These are phyloP conservation scores for Larix kaempferi DNA, from an alignment of 75 land plant species.

Conservation along the genomic window DNA sequence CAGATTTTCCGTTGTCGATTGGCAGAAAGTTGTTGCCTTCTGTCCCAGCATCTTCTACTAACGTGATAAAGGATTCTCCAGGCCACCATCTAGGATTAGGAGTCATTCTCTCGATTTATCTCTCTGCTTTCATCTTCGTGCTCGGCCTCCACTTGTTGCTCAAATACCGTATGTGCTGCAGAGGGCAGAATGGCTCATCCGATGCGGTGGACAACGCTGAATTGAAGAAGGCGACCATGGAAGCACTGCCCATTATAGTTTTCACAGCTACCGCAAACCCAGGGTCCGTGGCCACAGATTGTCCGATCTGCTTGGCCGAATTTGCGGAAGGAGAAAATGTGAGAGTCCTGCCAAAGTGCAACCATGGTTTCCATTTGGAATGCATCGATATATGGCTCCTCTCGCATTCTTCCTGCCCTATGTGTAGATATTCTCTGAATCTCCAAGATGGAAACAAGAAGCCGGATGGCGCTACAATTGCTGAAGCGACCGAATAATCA, in stretches of 20 bases:
- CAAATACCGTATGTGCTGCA: too few species aligned
- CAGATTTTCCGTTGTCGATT: too few species aligned
- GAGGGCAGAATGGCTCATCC: too few species aligned
- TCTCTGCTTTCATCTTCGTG: too few species aligned
- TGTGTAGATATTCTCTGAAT: conserved; percentile 16
- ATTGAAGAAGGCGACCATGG: conserved; percentile 10
- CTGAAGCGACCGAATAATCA: too few species aligned
- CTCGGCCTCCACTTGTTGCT: too few species aligned
- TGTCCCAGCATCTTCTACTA: too few species aligned
- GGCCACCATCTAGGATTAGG: conserved; percentile 52
- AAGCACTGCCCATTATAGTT: conserved; percentile 14
- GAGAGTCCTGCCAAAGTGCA: conserved; percentile 57
- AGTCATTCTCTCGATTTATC: too few species aligned
- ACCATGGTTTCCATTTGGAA: conserved; percentile 60
- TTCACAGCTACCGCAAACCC: background rate
- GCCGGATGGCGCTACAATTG: too few species aligned
- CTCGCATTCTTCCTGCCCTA: conserved; percentile 68
- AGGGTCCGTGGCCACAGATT: conserved; percentile 14
- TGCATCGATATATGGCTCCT: conserved; percentile 73
- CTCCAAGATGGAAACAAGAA: too few species aligned
- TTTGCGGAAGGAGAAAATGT: conserved; percentile 45
- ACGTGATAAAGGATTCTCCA: conserved; percentile 22
- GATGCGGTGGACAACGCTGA: background rate
- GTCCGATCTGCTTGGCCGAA: conserved; percentile 63
- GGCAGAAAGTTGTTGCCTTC: too few species aligned